A percentile compares a stretch with the other conserved stretches of the same genome.
Evolutionary conservation across 2,329 filamentous ascomycete genomes (phyloP).

Genomic region (Aspergillus phoenicis): DNA sequence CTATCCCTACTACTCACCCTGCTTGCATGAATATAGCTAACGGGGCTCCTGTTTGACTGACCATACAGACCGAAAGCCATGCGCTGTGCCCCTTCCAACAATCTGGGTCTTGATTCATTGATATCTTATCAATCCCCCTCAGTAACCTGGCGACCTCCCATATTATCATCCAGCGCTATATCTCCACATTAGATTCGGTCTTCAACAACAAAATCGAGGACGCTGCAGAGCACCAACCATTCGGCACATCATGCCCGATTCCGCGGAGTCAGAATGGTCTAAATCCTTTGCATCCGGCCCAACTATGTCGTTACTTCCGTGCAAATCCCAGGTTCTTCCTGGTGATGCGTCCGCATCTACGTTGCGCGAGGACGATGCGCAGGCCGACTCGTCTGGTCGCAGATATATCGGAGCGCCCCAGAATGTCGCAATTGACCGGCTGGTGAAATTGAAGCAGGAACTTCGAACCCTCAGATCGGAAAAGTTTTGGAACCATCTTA

Average conservation of each 20-base stretch:
- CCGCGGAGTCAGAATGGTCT: slow-evolving; percentile 36
- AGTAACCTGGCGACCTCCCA: slow-evolving; percentile 27
- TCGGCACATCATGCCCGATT: slow-evolving; percentile 33
- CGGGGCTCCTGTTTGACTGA: background rate
- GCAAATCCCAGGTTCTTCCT: slow-evolving; percentile 33
- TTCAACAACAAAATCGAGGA: background rate
- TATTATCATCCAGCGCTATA: slow-evolving; percentile 19
- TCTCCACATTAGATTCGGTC: background rate
- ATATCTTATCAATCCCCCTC: slow-evolving; percentile 22
- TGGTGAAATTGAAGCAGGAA: slow-evolving; percentile 61
- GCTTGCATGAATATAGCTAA: background rate
- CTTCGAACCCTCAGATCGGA: slow-evolving; percentile 58
- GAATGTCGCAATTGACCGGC: slow-evolving; percentile 62
- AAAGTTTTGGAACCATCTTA: slow-evolving; percentile 65
- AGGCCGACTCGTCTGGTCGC: slow-evolving; percentile 26
- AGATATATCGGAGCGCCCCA: slow-evolving; percentile 52
- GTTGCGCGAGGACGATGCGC: slow-evolving; percentile 28
- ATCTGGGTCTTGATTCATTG: slow-evolving; percentile 22
- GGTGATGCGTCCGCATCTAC: slow-evolving; percentile 25
- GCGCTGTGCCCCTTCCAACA: slow-evolving; percentile 25
- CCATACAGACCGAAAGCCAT: slow-evolving; percentile 25
- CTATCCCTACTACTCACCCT: background rate
- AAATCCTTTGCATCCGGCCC: slow-evolving; percentile 29
- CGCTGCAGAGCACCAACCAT: background rate
- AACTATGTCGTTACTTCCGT: slow-evolving; percentile 33